Evolutionary conservation across 352 stramenopile genomes (phyloP).

Genomic region (Thraustochytrium striatum): DNA sequence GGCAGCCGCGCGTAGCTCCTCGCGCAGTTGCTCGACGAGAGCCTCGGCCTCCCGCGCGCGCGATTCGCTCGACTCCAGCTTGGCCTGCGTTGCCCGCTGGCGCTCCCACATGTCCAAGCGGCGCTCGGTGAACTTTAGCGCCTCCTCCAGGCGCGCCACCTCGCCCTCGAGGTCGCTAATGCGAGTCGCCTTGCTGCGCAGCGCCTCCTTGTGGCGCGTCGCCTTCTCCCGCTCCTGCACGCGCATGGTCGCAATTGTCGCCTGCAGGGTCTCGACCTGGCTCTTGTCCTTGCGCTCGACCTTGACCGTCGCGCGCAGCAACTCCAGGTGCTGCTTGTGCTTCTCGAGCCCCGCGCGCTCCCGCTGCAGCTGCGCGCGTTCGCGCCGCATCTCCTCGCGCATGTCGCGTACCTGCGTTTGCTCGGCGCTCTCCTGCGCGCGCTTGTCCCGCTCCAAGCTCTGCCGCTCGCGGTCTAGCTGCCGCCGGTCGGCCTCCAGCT

Average conservation of each 20-base stretch:
- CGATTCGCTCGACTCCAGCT: background rate
- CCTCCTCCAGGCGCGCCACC: slow-evolving; percentile 6
- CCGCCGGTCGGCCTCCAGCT: slow-evolving; percentile 20
- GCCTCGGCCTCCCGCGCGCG: background rate
- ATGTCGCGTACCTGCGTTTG: background rate
- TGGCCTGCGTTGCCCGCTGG: background rate
- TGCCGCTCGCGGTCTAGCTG: background rate
- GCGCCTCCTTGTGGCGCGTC: slow-evolving; percentile 23
- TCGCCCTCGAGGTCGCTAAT: slow-evolving; percentile 16
- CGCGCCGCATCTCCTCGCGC: background rate
- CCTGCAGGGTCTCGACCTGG: slow-evolving; percentile 31
- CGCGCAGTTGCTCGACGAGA: background rate
- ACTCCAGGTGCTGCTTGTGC: slow-evolving; percentile 32
- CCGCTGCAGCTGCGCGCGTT: slow-evolving; percentile 14
- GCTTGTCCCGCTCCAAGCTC: slow-evolving; percentile 1
- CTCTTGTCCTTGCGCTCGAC: slow-evolving; percentile 26
- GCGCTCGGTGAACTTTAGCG: slow-evolving; percentile 15
- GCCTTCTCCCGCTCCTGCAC: slow-evolving; percentile 7
- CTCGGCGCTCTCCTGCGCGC: background rate
- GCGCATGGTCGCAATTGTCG: slow-evolving; percentile 22
- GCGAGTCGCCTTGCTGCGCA: slow-evolving; percentile 18
- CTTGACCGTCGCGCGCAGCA: background rate
- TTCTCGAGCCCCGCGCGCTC: slow-evolving; percentile 10
- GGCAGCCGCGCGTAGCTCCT: background rate
- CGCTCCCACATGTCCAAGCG: slow-evolving; percentile 17